These are phyloP conservation scores for Litsea cubeba DNA, from an alignment of 164 flowering plant species.

Conservation along the genomic window DNA sequence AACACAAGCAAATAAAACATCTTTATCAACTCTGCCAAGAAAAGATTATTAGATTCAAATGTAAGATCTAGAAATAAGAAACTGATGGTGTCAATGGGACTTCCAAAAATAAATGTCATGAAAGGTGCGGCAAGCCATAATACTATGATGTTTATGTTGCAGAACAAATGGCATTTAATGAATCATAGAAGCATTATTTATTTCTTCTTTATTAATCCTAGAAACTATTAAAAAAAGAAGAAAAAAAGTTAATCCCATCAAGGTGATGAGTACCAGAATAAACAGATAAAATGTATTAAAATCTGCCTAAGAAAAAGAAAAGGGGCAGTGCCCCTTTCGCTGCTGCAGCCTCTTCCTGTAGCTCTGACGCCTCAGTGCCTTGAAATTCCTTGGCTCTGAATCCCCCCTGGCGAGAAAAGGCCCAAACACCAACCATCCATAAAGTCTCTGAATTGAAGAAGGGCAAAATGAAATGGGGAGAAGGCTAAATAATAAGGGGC, in stretches of 20 bases:
- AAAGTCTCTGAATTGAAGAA: too few relatives aligned
- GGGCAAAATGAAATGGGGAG: too few relatives aligned
- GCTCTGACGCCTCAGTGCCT: too few relatives aligned
- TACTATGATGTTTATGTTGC: neutral
- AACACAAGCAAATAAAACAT: neutral
- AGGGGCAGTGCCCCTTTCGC: too few relatives aligned
- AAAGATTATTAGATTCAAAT: constrained; percentile 7
- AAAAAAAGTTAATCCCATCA: too few relatives aligned
- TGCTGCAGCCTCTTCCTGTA: too few relatives aligned
- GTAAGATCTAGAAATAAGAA: neutral
- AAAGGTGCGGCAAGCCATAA: neutral
- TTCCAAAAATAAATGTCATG: neutral
- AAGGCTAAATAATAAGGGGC: too few relatives aligned
- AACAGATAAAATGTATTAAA: neutral
- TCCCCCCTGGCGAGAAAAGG: too few relatives aligned
- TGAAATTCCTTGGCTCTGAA: too few relatives aligned
- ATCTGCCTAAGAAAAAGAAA: neutral
- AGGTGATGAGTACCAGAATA: too few relatives aligned
- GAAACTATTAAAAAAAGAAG: neutral
- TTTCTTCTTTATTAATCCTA: too few relatives aligned
- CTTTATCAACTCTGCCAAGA: neutral
- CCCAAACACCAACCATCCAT: too few relatives aligned
- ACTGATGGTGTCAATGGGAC: neutral
- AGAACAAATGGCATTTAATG: neutral
- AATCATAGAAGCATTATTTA: neutral